These are phyloP conservation scores for Coprinellus micaceus DNA, from an alignment of 768 basidiomycete genomes.

Conservation along the genomic window DNA sequence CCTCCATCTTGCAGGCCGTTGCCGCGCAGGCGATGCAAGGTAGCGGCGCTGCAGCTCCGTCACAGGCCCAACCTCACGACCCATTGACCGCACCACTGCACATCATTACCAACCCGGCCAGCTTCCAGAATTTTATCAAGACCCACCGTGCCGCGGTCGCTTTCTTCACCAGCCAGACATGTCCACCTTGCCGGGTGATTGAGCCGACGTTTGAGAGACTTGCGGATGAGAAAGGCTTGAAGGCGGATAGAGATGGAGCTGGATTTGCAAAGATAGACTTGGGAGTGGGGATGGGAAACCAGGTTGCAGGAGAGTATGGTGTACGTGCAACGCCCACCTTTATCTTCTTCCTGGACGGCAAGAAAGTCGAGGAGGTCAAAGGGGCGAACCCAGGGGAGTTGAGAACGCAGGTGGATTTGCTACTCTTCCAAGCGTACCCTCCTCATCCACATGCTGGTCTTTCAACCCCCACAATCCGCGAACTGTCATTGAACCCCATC, in stretches of 20 bases:
- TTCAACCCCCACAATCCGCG: constrained; percentile 54
- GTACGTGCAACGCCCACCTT: constrained; percentile 86
- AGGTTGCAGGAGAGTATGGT: constrained; percentile 58
- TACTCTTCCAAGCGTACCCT: constrained; percentile 76
- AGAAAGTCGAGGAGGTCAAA: constrained; percentile 69
- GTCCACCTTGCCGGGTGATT: constrained; percentile 79
- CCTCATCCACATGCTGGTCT: constrained; percentile 77
- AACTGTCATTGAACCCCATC: constrained; percentile 70
- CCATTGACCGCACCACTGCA: constrained; percentile 64
- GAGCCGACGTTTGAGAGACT: constrained; percentile 81
- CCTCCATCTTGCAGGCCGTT: constrained; percentile 56
- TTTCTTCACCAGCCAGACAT: constrained; percentile 76
- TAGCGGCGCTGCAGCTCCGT: constrained; percentile 11
- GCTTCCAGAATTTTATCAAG: constrained; percentile 62
- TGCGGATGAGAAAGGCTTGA: constrained; percentile 57
- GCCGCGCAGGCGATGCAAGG: constrained; percentile 43
- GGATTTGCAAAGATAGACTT: constrained; percentile 87
- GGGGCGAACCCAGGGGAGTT: constrained; percentile 71
- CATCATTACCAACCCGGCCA: constrained; percentile 68
- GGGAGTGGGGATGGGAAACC: constrained; percentile 58
- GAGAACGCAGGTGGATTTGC: constrained; percentile 65
- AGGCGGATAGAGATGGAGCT: constrained; percentile 42
- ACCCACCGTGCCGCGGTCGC: constrained; percentile 71
- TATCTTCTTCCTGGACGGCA: constrained; percentile 76
- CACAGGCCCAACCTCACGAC: constrained; percentile 23